Conservation (phyloP, 2,329 filamentous ascomycete genomes). For the Paraphoma sp. region DNA sequence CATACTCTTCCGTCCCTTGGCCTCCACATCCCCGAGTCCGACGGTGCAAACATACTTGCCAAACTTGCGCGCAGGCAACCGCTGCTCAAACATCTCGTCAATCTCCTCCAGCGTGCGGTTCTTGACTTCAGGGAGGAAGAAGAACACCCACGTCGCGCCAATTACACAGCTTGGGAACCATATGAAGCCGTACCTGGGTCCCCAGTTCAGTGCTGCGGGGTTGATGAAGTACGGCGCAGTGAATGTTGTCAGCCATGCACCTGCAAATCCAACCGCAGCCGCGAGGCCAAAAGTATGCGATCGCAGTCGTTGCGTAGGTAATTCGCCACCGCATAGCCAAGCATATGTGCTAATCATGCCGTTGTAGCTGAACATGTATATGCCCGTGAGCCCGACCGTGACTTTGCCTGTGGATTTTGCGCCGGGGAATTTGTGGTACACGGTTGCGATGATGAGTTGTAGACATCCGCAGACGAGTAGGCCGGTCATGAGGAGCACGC, state of each 20-base stretch:
- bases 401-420: constrained; percentile 50
- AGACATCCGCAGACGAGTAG: constrained; percentile 60
- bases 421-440: constrained; percentile 56
- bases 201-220: constrained; percentile 61
- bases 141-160: constrained; percentile 41
- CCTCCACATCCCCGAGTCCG: constrained; percentile 14
- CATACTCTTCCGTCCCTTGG: constrained; percentile 22
- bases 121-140: constrained; percentile 63
- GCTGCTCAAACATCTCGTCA: constrained; percentile 59
- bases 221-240: constrained; percentile 69
- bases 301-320: constrained; percentile 63
- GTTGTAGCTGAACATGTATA: constrained; percentile 64
- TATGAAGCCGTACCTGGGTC: constrained; percentile 64
- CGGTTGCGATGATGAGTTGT: constrained; percentile 61
- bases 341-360: constrained; percentile 63
- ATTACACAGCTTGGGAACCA: constrained; percentile 54
- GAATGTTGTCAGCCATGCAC: constrained; percentile 64
- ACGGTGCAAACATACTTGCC: constrained; percentile 46
- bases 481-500: constrained; percentile 60
- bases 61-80: constrained; percentile 54
- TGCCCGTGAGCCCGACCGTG: constrained; percentile 60
- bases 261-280: constrained; percentile 59
- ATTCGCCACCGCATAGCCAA: constrained; percentile 64
- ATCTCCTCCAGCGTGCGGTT: constrained; percentile 62
- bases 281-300: constrained; percentile 64